Conservation (phyloP, 2,329 filamentous ascomycete species). For the Calycina marina region DNA sequence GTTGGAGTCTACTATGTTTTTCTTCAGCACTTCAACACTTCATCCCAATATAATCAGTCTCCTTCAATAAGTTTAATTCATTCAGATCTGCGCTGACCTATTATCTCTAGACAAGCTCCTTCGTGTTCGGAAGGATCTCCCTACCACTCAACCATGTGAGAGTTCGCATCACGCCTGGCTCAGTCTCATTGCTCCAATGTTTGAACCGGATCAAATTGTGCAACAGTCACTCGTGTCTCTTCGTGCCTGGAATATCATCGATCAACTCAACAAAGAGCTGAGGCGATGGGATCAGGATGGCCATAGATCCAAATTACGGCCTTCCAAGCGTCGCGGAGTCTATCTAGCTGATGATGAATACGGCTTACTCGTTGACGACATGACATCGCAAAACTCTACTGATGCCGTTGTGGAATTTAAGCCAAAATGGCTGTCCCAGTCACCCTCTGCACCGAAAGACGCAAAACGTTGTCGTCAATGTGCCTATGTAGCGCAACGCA, state of each 20-base stretch:
- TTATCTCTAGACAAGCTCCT: slow-evolving; percentile 35
- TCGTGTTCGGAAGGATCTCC: slow-evolving; percentile 43
- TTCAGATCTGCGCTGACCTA: background rate
- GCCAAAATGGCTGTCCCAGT: slow-evolving; percentile 72
- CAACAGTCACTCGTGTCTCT: slow-evolving; percentile 38
- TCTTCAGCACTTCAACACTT: background rate
- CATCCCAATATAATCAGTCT: background rate
- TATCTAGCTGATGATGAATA: slow-evolving; percentile 42
- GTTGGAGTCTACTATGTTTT: too few relatives aligned
- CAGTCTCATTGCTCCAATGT: slow-evolving; percentile 37
- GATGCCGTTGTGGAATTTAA: slow-evolving; percentile 56
- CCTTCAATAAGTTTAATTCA: too few relatives aligned
- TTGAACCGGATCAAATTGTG: slow-evolving; percentile 38
- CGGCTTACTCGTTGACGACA: slow-evolving; percentile 61
- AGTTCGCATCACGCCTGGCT: slow-evolving; percentile 31
- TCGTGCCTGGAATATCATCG: slow-evolving; percentile 26
- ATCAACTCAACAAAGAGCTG: slow-evolving; percentile 38
- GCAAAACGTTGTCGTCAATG: slow-evolving; percentile 62
- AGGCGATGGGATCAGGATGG: slow-evolving; percentile 16
- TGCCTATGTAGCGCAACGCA: slow-evolving; percentile 28
- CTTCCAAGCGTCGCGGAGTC: slow-evolving; percentile 32
- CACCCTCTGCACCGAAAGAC: slow-evolving; percentile 49
- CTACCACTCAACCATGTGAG: slow-evolving; percentile 31
- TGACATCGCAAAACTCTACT: slow-evolving; percentile 34
- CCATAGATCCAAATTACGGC: slow-evolving; percentile 19